phyloP scores from a whole-genome alignment of 179 eudicot species.

The Monotropa hypopitys region DNA sequence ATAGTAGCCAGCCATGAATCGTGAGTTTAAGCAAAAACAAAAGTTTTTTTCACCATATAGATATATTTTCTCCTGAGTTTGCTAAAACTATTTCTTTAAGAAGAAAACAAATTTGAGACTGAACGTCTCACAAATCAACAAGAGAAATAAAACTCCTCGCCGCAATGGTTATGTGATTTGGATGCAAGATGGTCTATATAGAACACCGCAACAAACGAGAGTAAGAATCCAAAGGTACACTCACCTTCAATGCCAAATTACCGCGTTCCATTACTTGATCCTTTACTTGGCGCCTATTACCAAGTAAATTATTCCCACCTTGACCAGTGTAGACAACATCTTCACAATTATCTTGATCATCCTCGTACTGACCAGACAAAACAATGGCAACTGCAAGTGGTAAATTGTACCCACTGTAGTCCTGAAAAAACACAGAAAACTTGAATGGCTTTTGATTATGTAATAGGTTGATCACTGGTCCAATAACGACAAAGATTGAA shows the following conservation, averaged over 20 bases:
- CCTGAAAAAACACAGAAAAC: constrained; percentile 24
- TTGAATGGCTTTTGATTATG: background rate
- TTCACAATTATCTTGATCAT: constrained; percentile 70
- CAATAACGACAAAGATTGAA: background rate
- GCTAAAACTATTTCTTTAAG: background rate
- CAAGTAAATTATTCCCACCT: constrained; percentile 74
- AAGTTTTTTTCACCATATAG: background rate
- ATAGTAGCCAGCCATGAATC: background rate
- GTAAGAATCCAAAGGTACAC: background rate
- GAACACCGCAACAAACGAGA: background rate
- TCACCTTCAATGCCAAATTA: constrained; percentile 70
- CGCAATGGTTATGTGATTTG: no score
- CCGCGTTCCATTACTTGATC: constrained; percentile 69
- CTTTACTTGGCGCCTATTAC: constrained; percentile 52
- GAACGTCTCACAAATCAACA: background rate
- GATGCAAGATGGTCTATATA: background rate
- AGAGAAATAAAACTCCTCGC: background rate
- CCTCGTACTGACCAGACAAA: constrained; percentile 86
- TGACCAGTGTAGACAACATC: constrained; percentile 80
- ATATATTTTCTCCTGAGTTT: background rate
- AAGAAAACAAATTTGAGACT: background rate
- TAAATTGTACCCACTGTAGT: constrained; percentile 24
- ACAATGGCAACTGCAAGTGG: constrained; percentile 77
- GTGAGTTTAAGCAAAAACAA: background rate
- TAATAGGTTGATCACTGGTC: background rate